Percentiles rank a stretch among this genome's conserved stretches.
Conservation (phyloP, 2,329 filamentous ascomycete species). For the Alternaria metachromatica region DNA sequence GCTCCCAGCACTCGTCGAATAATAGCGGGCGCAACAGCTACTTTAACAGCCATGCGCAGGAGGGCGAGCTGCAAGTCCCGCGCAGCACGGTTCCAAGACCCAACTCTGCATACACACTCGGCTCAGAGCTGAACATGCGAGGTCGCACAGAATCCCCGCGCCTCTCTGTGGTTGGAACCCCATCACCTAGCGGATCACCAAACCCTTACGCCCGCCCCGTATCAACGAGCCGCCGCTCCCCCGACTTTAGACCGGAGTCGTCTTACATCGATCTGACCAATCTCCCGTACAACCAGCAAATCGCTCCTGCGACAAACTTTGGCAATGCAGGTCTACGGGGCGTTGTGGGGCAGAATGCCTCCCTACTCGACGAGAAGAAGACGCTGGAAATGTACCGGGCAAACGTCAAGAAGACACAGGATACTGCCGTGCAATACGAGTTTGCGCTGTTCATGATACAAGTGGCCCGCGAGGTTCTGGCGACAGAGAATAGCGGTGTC, state of each 20-base stretch:
- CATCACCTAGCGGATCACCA: slow-evolving; percentile 51
- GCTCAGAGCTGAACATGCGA: slow-evolving; percentile 71
- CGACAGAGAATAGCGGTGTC: slow-evolving; percentile 34
- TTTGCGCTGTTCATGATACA: slow-evolving; percentile 95
- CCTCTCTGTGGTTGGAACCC: slow-evolving; percentile 54
- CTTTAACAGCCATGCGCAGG: slow-evolving; percentile 40
- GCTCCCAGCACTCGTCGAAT: slow-evolving; percentile 43
- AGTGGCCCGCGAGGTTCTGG: slow-evolving; percentile 75
- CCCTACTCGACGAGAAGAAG: slow-evolving; percentile 86
- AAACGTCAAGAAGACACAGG: slow-evolving; percentile 96
- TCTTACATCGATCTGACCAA: slow-evolving; percentile 69
- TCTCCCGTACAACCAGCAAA: slow-evolving; percentile 80
- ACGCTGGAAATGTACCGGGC: slow-evolving; percentile 97
- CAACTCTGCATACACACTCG: slow-evolving; percentile 75
- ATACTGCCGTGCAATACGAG: slow-evolving; percentile 89
- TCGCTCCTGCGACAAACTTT: slow-evolving; percentile 67
- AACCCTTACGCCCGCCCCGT: slow-evolving; percentile 54
- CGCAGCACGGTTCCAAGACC: slow-evolving; percentile 71
- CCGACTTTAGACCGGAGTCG: slow-evolving; percentile 64
- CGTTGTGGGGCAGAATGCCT: slow-evolving; percentile 86
- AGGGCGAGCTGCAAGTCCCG: slow-evolving; percentile 50
- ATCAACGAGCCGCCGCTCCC: slow-evolving; percentile 62
- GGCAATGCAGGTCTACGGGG: slow-evolving; percentile 83
- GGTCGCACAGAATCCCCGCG: slow-evolving; percentile 65
- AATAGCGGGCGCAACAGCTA: slow-evolving; percentile 35